Evolutionary conservation across 129 eudicot genomes (phyloP).

Genomic region (Lonicera japonica): DNA sequence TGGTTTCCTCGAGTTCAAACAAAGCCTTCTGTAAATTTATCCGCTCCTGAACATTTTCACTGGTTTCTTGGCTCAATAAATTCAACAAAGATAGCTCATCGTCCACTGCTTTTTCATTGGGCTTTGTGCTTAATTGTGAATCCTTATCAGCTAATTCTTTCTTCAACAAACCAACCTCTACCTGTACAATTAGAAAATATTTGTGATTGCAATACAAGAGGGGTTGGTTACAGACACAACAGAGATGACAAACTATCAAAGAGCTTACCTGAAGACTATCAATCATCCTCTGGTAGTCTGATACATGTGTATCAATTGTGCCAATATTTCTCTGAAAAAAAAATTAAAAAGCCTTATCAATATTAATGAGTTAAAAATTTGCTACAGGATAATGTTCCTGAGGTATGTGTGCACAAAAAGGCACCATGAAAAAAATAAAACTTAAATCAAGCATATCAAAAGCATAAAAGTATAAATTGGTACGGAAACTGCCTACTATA

Average conservation of each 20-base stretch:
- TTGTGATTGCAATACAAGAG: conserved; percentile 2
- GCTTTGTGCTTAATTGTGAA: conserved; percentile 67
- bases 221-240: conserved; percentile 1
- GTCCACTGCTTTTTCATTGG: conserved; percentile 59
- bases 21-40: conserved; percentile 91
- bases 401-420: not conserved
- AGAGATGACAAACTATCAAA: conserved; percentile 12
- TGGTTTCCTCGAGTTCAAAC: conserved; percentile 84
- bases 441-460: not conserved
- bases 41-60: conserved; percentile 93
- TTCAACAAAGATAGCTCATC: conserved; percentile 84
- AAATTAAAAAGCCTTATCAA: not conserved
- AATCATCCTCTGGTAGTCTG: conserved; percentile 91
- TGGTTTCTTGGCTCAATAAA: conserved; percentile 78
- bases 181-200: conserved; percentile 27
- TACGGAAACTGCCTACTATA: not conserved
- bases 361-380: not conserved
- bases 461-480: not conserved
- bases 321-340: conserved; percentile 74
- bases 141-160: conserved; percentile 84
- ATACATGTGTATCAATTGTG: conserved; percentile 74
- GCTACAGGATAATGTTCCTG: not conserved
- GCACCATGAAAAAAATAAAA: conserved; percentile 1
- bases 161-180: conserved; percentile 74
- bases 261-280: conserved; percentile 77